phyloP scores from a whole-genome alignment of 768 basidiomycete genomes.

The Wakefieldia striispora region DNA sequence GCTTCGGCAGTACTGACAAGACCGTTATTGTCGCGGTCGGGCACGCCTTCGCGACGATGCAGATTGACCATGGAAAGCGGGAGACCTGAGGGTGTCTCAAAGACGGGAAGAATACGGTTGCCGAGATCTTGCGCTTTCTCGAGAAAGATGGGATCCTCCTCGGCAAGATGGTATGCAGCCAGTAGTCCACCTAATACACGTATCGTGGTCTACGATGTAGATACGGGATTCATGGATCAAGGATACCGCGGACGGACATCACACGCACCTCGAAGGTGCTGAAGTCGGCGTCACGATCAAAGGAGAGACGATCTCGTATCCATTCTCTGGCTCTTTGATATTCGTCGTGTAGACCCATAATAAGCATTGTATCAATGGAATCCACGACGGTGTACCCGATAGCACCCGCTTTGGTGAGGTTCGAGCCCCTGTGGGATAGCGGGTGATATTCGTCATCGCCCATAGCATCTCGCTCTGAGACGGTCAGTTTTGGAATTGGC shows the following conservation, averaged over 20 bases:
- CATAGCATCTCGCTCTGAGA: slow-evolving; percentile 82
- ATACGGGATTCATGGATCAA: slow-evolving; percentile 3
- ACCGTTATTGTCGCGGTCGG: slow-evolving; percentile 56
- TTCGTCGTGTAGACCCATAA: slow-evolving; percentile 83
- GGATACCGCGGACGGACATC: not conserved
- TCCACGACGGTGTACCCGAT: slow-evolving; percentile 91
- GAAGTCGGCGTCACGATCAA: slow-evolving; percentile 75
- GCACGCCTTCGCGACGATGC: slow-evolving; percentile 53
- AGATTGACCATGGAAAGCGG: slow-evolving; percentile 83
- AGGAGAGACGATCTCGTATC: slow-evolving; percentile 65
- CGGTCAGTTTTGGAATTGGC: slow-evolving; percentile 9
- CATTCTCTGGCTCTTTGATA: slow-evolving; percentile 75
- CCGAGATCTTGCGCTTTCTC: slow-evolving; percentile 80
- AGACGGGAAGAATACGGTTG: slow-evolving; percentile 79
- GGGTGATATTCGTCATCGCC: slow-evolving; percentile 94
- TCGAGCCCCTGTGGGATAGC: slow-evolving; percentile 66
- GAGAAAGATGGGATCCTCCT: slow-evolving; percentile 64
- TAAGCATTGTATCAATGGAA: slow-evolving; percentile 80
- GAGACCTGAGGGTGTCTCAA: slow-evolving; percentile 78
- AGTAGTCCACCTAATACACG: slow-evolving; percentile 89
- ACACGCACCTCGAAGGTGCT: slow-evolving; percentile 86
- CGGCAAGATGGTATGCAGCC: slow-evolving; percentile 79
- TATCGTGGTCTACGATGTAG: slow-evolving; percentile 71
- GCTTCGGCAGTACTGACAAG: slow-evolving; percentile 82
- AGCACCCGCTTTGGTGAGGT: slow-evolving; percentile 75